Conservation (phyloP, 352 stramenopile genomes). For the Globisporangium lucens region DNA sequence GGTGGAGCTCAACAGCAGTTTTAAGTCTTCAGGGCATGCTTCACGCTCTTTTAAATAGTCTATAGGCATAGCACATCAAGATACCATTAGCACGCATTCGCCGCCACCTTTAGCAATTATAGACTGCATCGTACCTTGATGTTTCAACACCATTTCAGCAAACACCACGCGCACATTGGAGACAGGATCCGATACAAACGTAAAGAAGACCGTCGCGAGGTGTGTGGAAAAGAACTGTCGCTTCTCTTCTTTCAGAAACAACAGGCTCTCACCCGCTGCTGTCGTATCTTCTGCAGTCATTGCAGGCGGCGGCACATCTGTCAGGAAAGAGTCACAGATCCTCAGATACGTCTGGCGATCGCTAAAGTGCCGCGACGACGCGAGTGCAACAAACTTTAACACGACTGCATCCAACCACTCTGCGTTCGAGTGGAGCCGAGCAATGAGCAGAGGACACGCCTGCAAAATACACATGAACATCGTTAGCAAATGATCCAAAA, state of each 20-base stretch:
- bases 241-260: conserved; percentile 1
- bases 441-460: conserved; percentile 65
- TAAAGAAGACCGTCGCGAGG: conserved; percentile 52
- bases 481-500: neutral
- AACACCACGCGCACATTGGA: conserved; percentile 76
- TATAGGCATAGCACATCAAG: neutral
- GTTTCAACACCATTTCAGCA: conserved; percentile 37
- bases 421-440: conserved; percentile 35
- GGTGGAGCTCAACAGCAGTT: conserved; percentile 20
- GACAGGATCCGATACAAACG: conserved; percentile 53
- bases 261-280: neutral
- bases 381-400: conserved; percentile 47
- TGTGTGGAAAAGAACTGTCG: conserved; percentile 48
- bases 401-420: conserved; percentile 50
- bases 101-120: neutral
- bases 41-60: conserved; percentile 28
- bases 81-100: neutral
- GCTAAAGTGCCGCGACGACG: conserved; percentile 52
- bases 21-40: conserved; percentile 28
- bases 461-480: conserved; percentile 8
- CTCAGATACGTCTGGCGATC: conserved; percentile 70
- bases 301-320: conserved; percentile 8
- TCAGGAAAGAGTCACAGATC: conserved; percentile 58
- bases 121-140: conserved; percentile 32
- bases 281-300: neutral